Conservation (phyloP, 1,284 basidiomycete species). For the Ceratobasidium sp. region DNA sequence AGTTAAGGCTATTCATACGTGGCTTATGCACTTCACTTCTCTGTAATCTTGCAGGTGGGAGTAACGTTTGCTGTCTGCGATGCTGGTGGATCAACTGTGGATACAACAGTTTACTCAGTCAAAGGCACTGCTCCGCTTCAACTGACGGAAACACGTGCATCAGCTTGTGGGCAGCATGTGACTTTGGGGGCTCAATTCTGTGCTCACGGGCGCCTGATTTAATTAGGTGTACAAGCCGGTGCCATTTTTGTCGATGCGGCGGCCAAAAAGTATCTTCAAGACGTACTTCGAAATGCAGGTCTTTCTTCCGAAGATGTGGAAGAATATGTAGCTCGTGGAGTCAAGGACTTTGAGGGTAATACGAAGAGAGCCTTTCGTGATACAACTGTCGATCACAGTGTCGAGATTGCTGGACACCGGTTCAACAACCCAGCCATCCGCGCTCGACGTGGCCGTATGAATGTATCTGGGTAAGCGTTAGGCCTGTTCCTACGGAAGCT, state of each 20-base stretch:
- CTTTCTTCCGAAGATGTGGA: slow-evolving; percentile 23
- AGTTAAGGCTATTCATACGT: too few species aligned
- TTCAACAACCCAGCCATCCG: slow-evolving; percentile 21
- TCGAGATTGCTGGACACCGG: slow-evolving; percentile 1
- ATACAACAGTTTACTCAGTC: slow-evolving; percentile 25
- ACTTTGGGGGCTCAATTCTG: neutral
- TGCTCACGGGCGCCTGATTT: neutral
- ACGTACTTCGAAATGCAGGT: neutral
- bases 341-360: slow-evolving; percentile 38
- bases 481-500: neutral
- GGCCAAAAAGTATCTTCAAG: slow-evolving; percentile 20
- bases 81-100: slow-evolving; percentile 23
- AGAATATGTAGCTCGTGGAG: slow-evolving; percentile 10
- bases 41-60: neutral
- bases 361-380: slow-evolving; percentile 31
- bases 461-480: slow-evolving; percentile 18
- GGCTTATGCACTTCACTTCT: too few species aligned
- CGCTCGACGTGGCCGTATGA: slow-evolving; percentile 15
- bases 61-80: slow-evolving; percentile 8
- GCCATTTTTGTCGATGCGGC: slow-evolving; percentile 31
- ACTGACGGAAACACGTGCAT: slow-evolving; percentile 38
- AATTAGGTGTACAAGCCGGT: slow-evolving; percentile 44
- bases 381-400: neutral
- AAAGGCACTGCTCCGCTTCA: neutral
- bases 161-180: slow-evolving; percentile 31